phyloP scores from a whole-genome alignment of 371 early-diverging fungal species.

The Apophysomyces trapeziformis region DNA sequence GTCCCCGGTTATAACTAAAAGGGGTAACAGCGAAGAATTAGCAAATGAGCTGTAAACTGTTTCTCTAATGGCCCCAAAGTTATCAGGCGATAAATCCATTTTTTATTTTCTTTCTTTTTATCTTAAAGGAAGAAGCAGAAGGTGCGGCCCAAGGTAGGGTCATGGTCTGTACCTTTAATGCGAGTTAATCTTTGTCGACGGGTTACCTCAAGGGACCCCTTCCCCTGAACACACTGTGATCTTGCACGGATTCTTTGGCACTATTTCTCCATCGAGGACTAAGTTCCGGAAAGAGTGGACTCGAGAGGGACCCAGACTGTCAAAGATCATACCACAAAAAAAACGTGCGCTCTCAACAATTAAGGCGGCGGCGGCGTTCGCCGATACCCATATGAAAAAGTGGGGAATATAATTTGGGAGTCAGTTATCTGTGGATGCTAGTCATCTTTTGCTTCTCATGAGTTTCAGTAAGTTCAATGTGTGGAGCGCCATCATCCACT shows the following conservation, averaged over 20 bases:
- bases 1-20: no score
- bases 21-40: no score
- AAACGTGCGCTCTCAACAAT: conserved; percentile 6
- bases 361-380: conserved; percentile 10
- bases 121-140: no score
- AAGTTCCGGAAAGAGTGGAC: not conserved
- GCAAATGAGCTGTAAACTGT: no score
- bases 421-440: not conserved
- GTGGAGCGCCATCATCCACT: not conserved
- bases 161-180: no score
- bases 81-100: no score
- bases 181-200: no score
- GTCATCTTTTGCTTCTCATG: conserved; percentile 10
- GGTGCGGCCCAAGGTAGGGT: no score
- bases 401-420: conserved; percentile 9
- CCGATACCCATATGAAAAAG: conserved; percentile 9
- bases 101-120: no score
- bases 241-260: not conserved
- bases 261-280: not conserved
- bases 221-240: not conserved
- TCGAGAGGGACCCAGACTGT: conserved; percentile 5
- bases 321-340: conserved; percentile 8
- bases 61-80: no score
- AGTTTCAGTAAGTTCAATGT: conserved; percentile 20
- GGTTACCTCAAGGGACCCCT: no score